These are phyloP conservation scores for Phytophthora idaei DNA, from an alignment of 352 stramenopile species.

Conservation along the genomic window DNA sequence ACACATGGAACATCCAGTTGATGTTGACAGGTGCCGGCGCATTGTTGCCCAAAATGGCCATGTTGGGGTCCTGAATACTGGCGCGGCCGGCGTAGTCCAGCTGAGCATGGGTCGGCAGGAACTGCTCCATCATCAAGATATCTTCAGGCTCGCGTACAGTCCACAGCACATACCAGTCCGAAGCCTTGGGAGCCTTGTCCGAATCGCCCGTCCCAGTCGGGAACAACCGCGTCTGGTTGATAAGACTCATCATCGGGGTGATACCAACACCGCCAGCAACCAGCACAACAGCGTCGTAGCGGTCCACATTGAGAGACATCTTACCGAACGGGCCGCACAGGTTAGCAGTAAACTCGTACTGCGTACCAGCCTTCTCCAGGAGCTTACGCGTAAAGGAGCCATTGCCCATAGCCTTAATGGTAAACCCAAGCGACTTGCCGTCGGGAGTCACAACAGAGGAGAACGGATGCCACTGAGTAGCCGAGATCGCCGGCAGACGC, in stretches of 20 bases:
- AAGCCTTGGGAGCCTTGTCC: constrained; percentile 35
- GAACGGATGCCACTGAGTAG: constrained; percentile 81
- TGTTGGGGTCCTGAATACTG: constrained; percentile 59
- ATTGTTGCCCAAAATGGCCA: constrained; percentile 31
- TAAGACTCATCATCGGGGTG: constrained; percentile 73
- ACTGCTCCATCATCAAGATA: constrained; percentile 76
- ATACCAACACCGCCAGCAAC: constrained; percentile 78
- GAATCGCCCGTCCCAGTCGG: constrained; percentile 11
- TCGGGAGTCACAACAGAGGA: constrained; percentile 76
- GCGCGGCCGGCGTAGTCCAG: constrained; percentile 40
- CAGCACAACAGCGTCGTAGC: constrained; percentile 72
- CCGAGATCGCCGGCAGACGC: constrained; percentile 67
- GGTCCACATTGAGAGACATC: constrained; percentile 61
- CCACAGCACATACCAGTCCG: constrained; percentile 69
- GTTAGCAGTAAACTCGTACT: constrained; percentile 53
- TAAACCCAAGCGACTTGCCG: constrained; percentile 83
- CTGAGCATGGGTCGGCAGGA: constrained; percentile 60
- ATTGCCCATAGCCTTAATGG: constrained; percentile 60
- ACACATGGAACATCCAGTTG: constrained; percentile 72
- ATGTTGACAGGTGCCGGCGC: constrained; percentile 42
- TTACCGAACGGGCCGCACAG: constrained; percentile 77
- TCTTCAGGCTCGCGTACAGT: constrained; percentile 61
- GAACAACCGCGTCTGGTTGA: constrained; percentile 72
- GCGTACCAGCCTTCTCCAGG: constrained; percentile 46
- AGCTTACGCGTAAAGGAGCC: constrained; percentile 60